Evolutionary conservation across 257 asterid species (phyloP), one percentile per base, ranked within the genome.

Genomic region (Cruciata laevipes): DNA sequence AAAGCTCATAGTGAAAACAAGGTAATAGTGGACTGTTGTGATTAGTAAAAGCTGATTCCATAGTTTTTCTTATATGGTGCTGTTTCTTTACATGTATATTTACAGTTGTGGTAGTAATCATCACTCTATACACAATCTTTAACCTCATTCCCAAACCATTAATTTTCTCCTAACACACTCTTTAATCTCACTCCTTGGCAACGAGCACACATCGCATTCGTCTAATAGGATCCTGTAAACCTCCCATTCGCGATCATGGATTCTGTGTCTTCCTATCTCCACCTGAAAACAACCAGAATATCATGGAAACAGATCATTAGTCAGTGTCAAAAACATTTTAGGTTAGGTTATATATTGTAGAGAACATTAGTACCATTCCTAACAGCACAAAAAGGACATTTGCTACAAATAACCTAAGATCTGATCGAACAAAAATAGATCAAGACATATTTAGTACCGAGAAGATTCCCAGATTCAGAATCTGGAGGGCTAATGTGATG

Each of bases 221-320:
- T 89, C 91, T 7, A 89, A 75, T 70, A 86, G 65, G 69, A 89
- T 77, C 76, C 91, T 78, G 80, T 86, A 89, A 67, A 89, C 88
- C 78, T 89, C 96, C 89, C 94, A 84, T 66, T 86, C 95, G 5
- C 88, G 83, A 40, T 84, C 88, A 3, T 73, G 60, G 70, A 85
- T 80, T 55, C 74, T 71, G 66, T 80, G 86, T 66, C 95, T 82
- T 25, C 88, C 88, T 7, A 86, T 89, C 83, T 89, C 89, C 76
- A 83, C 91, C 95, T 87, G 30, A 16, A 20, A 27, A 17, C n/a
- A 23, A 55, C 56, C 24, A 4, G 7, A 10, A 8, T 37, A 6
- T 8, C 44, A 37, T 40, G 14, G 3, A 40, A 40, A 40, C 17
- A 0, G 49, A 40, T 11, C 49, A 0, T 40, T 10, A 10, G 10